Evolutionary conservation across 2,329 filamentous ascomycete species (phyloP).

Genomic region (Microsporum canis): DNA sequence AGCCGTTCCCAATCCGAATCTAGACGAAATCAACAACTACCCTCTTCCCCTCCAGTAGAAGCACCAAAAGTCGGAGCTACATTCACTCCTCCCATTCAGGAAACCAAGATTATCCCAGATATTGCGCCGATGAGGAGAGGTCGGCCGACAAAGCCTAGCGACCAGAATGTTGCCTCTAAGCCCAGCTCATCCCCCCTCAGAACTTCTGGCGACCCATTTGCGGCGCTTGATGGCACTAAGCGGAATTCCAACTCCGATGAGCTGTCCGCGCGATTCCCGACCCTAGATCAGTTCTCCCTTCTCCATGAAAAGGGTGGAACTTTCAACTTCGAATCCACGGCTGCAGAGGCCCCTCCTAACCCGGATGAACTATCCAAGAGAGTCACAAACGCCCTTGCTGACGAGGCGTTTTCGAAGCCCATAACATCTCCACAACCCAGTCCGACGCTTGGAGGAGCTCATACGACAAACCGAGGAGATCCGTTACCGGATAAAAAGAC

Average conservation of each 20-base stretch:
- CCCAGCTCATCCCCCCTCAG: constrained; percentile 58
- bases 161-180: constrained; percentile 40
- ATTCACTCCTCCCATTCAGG: constrained; percentile 62
- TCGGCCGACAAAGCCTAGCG: constrained; percentile 48
- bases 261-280: constrained; percentile 73
- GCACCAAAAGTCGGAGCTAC: constrained; percentile 63
- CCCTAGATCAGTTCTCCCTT: constrained; percentile 83
- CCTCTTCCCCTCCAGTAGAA: constrained; percentile 43
- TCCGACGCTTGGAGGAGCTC: constrained; percentile 22
- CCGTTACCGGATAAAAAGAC: constrained; percentile 16
- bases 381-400: constrained; percentile 65
- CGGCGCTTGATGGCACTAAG: constrained; percentile 64
- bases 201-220: constrained; percentile 71
- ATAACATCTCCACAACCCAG: constrained; percentile 23
- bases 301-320: constrained; percentile 72
- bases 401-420: constrained; percentile 63
- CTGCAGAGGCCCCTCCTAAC: constrained; percentile 33
- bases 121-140: constrained; percentile 91
- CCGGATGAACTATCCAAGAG: constrained; percentile 51
- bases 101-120: constrained; percentile 66
- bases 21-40: constrained; percentile 48
- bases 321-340: constrained; percentile 63
- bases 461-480: constrained; percentile 11
- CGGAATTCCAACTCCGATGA: constrained; percentile 54
- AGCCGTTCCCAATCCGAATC: constrained; percentile 53